A percentile compares a stretch with the other conserved stretches of the same genome.
Conservation (phyloP, 106 monocot species). For the Alisma plantagoaquatica region DNA sequence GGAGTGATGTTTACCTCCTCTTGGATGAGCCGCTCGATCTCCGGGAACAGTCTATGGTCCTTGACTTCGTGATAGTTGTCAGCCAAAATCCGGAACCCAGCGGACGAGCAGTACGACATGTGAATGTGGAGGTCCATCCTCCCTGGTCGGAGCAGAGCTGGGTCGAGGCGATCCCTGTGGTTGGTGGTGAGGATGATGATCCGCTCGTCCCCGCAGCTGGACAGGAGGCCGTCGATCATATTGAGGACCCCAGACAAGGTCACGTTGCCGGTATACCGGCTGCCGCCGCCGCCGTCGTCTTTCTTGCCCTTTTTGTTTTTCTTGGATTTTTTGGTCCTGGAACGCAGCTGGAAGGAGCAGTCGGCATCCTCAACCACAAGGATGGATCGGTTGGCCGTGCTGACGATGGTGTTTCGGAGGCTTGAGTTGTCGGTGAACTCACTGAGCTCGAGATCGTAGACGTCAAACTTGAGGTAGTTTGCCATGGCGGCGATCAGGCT, state of each 20-base stretch:
- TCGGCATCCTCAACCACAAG: conserved; percentile 22
- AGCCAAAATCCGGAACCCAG: neutral
- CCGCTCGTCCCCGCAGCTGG: conserved; percentile 1
- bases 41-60: neutral
- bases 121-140: conserved; percentile 8
- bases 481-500: conserved; percentile 28
- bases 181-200: conserved; percentile 8
- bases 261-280: neutral
- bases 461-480: conserved; percentile 18
- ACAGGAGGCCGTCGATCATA: conserved; percentile 3
- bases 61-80: neutral
- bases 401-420: conserved; percentile 10
- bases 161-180: conserved; percentile 1
- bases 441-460: conserved; percentile 20
- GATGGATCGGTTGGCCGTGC: conserved; percentile 15
- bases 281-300: neutral
- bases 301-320: neutral
- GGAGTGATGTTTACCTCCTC: conserved; percentile 2
- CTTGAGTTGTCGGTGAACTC: neutral
- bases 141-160: conserved; percentile 4
- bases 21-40: neutral
- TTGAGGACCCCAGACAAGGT: neutral
- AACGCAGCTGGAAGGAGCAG: neutral
- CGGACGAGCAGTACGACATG: neutral
- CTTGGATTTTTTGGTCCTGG: too few relatives aligned